These are phyloP conservation scores for Orbilia javanica DNA, from an alignment of 2,329 filamentous ascomycete genomes.

Conservation along the genomic window DNA sequence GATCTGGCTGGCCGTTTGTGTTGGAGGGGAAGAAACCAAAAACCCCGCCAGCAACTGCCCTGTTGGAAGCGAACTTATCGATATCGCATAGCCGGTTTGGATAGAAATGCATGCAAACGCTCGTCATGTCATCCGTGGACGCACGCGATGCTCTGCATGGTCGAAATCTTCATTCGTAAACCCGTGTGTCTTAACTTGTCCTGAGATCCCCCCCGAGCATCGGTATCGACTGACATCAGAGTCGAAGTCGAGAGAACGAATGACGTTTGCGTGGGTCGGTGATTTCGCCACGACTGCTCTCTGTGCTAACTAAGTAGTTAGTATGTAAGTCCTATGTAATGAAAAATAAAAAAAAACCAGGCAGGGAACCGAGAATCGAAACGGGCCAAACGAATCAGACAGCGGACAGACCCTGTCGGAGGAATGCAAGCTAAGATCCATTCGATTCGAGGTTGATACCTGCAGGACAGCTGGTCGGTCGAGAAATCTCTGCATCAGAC, in stretches of 20 bases:
- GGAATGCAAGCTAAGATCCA: slow-evolving; percentile 51
- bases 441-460: slow-evolving; percentile 28
- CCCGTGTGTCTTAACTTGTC: too few species aligned
- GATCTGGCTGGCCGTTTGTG: too few species aligned
- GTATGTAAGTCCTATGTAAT: too few species aligned
- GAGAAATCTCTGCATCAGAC: slow-evolving; percentile 27
- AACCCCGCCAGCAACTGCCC: slow-evolving; percentile 13
- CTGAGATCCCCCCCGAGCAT: too few species aligned
- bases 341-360: slow-evolving; percentile 15
- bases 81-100: slow-evolving; percentile 12
- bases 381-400: not conserved
- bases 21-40: not conserved
- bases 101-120: slow-evolving; percentile 24
- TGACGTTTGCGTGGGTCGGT: slow-evolving; percentile 58
- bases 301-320: too few species aligned
- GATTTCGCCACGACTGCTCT: slow-evolving; percentile 35
- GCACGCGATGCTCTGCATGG: not conserved
- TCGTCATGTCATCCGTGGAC: slow-evolving; percentile 24
- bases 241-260: not conserved
- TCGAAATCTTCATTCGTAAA: not conserved
- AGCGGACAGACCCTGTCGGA: slow-evolving; percentile 18
- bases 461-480: slow-evolving; percentile 52
- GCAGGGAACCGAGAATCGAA: slow-evolving; percentile 6
- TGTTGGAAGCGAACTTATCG: slow-evolving; percentile 10
- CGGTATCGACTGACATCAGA: slow-evolving; percentile 8